Percentiles rank a stretch among this genome's conserved stretches.
Conservation (phyloP, 441 rosid genomes). For the Populus hybrid region DNA sequence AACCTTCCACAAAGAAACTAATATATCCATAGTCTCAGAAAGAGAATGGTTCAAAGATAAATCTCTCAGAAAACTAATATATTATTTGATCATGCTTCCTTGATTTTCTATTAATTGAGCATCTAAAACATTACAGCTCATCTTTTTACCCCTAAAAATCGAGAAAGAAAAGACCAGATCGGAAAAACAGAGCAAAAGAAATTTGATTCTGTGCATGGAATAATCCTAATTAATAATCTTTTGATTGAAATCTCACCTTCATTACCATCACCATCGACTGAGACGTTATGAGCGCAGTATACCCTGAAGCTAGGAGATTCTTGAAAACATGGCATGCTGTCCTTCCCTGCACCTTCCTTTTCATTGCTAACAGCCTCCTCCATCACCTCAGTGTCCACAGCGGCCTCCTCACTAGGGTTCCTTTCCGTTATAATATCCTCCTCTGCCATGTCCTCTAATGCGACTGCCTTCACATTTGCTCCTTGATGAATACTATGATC, state of each 20-base stretch:
- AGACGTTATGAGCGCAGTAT: conserved; percentile 23
- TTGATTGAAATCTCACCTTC: neutral
- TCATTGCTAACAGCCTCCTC: conserved; percentile 8
- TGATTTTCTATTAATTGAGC: too few relatives aligned
- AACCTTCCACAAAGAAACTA: neutral
- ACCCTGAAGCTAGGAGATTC: conserved; percentile 48
- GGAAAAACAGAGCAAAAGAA: neutral
- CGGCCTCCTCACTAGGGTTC: neutral
- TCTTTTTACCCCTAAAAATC: neutral
- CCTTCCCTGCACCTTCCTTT: conserved; percentile 9
- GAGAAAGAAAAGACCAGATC: neutral
- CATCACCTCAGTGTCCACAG: neutral
- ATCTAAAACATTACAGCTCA: neutral
- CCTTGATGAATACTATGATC: too few relatives aligned
- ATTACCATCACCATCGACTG: neutral
- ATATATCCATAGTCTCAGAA: too few relatives aligned
- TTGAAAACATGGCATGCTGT: conserved; percentile 15
- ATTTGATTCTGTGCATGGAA: neutral
- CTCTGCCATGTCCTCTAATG: neutral
- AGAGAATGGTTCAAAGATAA: too few relatives aligned
- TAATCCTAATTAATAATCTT: neutral
- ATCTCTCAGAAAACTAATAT: too few relatives aligned
- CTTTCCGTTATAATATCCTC: neutral
- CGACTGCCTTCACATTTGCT: neutral
- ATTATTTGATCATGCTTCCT: too few relatives aligned